Base-by-base conservation (phyloP, 2,329 filamentous ascomycete genomes). In the Calonectria honghensis region DNA sequence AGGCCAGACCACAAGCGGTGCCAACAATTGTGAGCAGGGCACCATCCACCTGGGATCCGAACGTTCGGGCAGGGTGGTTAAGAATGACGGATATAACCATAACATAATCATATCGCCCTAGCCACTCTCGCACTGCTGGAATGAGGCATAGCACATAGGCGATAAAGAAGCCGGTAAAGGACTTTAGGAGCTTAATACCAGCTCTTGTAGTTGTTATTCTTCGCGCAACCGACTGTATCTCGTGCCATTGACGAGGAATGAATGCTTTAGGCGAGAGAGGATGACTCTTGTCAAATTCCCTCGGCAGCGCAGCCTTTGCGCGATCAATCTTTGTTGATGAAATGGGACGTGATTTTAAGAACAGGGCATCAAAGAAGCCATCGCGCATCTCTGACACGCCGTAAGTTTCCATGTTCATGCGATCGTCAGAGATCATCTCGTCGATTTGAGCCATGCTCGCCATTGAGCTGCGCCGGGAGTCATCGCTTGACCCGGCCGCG, bases 1-100 rank as follows among this genome's bases (percentile, higher is more conserved):
- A 91, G 16, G 86, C 90, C 10, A 92, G 81, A 1, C 91, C 91
- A 37, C 86, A 84, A 6, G 88, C 88, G 1, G 89, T 89, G 4
- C 91, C 91, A 7, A 90, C 37, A n/a, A 87, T 88, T 6, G 90
- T 91, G 27, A 90, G 81, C 52, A 90, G 70, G 5, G 88, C 82
- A 2, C 91, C 91, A 79, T 92, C 91, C 29, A 92, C 81, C 76
- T 92, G 90, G 16, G 90, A 87, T 7, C 91, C 91, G 67, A 92
- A 78, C 1, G 89, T 88, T 48, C 91, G 86, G 29, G 88, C 89
- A 4, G 91, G 86, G 77, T 92, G 91, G 73, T 92, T 92, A 57
- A 92, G 78, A 27, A 92, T 87, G n/a, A 88, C 85, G 3, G 90
- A 92, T 63, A 92, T 81, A 5, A 86, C 87, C 85, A 91, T 89